Percentiles rank a stretch among this genome's conserved stretches.
Evolutionary conservation across 2,329 filamentous ascomycete species (phyloP).

Genomic region (Colletotrichum sp.): DNA sequence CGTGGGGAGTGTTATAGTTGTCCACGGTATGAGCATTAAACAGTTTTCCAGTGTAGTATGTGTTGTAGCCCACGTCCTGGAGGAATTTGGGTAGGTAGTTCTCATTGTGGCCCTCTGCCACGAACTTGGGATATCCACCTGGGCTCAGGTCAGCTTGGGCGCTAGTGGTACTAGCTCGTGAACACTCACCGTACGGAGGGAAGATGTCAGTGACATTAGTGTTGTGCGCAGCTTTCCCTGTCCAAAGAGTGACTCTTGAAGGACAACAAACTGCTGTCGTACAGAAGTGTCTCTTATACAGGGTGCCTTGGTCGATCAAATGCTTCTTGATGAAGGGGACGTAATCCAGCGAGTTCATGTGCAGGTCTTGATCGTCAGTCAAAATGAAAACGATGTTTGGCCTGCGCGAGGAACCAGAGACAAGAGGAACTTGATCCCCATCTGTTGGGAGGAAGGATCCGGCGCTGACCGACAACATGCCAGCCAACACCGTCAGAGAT

Average conservation of each 20-base stretch:
- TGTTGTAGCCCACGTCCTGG: conserved; percentile 54
- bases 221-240: conserved; percentile 70
- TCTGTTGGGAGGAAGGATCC: not conserved
- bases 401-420: not conserved
- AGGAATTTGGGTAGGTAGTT: conserved; percentile 56
- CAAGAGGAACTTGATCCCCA: not conserved
- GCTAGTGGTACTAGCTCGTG: not conserved
- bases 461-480: not conserved
- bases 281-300: conserved; percentile 65
- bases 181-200: conserved; percentile 39
- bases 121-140: conserved; percentile 53
- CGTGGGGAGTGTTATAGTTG: conserved; percentile 55
- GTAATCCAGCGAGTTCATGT: conserved; percentile 64
- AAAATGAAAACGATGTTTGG: conserved; percentile 69
- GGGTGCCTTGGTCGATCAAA: conserved; percentile 59
- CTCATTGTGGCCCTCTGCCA: conserved; percentile 52
- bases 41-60: conserved; percentile 59
- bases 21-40: conserved; percentile 53
- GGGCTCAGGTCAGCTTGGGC: not conserved
- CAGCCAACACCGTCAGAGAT: not conserved
- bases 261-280: conserved; percentile 70
- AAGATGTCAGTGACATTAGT: conserved; percentile 68
- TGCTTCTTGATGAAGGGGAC: conserved; percentile 60
- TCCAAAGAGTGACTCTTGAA: conserved; percentile 64
- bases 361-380: conserved; percentile 69